Evolutionary conservation across 2,329 filamentous ascomycete species (phyloP), one percentile per base, ranked within the genome.

Genomic region (Colletotrichum acutatum): DNA sequence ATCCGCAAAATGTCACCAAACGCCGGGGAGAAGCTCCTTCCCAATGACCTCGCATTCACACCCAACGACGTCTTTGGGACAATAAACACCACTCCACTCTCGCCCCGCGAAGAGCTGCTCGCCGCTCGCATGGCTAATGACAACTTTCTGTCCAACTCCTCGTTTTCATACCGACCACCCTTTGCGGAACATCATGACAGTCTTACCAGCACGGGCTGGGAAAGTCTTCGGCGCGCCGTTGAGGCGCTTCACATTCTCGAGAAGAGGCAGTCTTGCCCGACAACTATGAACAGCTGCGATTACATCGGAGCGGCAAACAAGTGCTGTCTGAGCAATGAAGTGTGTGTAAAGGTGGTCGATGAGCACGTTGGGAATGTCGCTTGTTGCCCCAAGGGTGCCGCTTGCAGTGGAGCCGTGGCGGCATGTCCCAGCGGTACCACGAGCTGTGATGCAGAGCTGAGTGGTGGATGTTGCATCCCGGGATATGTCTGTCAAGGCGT

Each of bases 401-500:
- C 81, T 6, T 96, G 94, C 80, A 87, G 87, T 4, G 92, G 92
- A 11, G 83, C 83, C 1, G 90, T 95, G 6, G 88, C 87, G 0
- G 79, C 79, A n/a, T 95, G 94, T 75, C 85, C 86, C 2, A 83
- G 85, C 4, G 91, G 88, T 53, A 91, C 93, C 72, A 88, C 89
- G 12, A 89, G 89, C 61, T 96, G 94, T 79, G 86, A 91, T 0
- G 86, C 89, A 8, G 87, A 87, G 42, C 80, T 91, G 0, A 93
- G 93, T 3, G 93, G 93, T 16, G 94, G 93, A 2, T 96, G 94
- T 78, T 96, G 94, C 79, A 90, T 95, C 12, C 86, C 90, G 0
- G 93, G 92, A 5, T 95, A 90, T 78, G 85, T 89, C 1, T 96
- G 94, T 77, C 85, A 90, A 70, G 91, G 91, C 22, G 84, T 91